Base-by-base conservation (phyloP, 1,139 yeast genomes). In the Yamadazyma aaseri region DNA sequence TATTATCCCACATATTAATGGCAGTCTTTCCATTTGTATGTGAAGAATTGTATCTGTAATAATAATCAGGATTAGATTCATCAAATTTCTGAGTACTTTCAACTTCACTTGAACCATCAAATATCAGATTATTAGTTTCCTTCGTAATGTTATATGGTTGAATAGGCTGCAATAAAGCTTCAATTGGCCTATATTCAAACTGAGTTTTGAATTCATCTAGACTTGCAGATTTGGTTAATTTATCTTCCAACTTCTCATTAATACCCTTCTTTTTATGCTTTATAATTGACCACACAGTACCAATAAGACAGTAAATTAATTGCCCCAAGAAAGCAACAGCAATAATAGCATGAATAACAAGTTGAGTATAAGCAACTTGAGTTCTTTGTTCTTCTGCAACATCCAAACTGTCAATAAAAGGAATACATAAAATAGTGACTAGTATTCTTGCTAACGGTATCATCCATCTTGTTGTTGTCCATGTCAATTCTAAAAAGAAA, bases 391-490 rank as follows among this genome's bases (percentile, higher is more conserved):
- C 42, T 39, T 72, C 78, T 14, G 59, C 47, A 3, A 58, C 42
- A 14, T 56, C 46, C 17, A 73, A 44, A 18, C 51, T 49, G 11
- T 45, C 45, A 26, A 73, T 54, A 34, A 58, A 71, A 1, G 76
- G 69, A n/a, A 73, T 55, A 38, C 70, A 66, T 28, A 74, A 49
- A 2, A 67, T 33, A 0, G 73, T 57, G 11, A 65, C 61, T 4
- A 68, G 28, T 3, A 71, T 47, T 32, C 65, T 58, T 1, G 73
- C 69, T 5, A 58, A 38, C 2, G 68, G 71, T 9, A 65, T 49
- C 29, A 64, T 53, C 49, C 67, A 56, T 29, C 62, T 57, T 7
- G 71, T 49, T 5, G 73, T 58, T 24, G 61, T 56, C 63, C 68
- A 63, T n/a, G 60, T 51, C 23, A 70, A 45, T 22, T 49, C 53